Conservation (phyloP, 495 filamentous ascomycete species). For the Aspergillus nanangensis region DNA sequence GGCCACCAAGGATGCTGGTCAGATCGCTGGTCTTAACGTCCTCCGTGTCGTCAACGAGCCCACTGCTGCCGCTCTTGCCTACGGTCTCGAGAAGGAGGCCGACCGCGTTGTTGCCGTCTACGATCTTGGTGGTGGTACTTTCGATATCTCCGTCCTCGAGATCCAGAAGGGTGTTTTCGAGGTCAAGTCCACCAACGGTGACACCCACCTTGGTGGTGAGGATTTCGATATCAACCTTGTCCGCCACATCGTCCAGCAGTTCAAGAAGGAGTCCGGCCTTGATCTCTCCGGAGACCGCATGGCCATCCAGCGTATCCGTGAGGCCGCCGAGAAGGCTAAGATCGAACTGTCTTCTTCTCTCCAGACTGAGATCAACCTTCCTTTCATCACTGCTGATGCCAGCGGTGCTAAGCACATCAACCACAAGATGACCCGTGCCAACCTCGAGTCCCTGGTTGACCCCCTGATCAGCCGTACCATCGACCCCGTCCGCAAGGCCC, state of each 20-base stretch:
- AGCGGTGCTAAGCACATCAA: constrained; percentile 98
- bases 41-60: constrained; percentile 97
- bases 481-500: constrained; percentile 92
- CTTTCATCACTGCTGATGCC: constrained; percentile 96
- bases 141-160: constrained; percentile 96
- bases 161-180: constrained; percentile 98
- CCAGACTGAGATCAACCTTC: constrained; percentile 97
- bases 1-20: constrained; percentile 96
- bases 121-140: constrained; percentile 97
- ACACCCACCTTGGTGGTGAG: constrained; percentile 96
- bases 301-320: constrained; percentile 98
- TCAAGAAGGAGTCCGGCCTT: constrained; percentile 93
- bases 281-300: constrained; percentile 93
- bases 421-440: constrained; percentile 84
- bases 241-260: constrained; percentile 88
- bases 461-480: constrained; percentile 81
- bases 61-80: constrained; percentile 90
- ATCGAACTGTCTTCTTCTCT: constrained; percentile 96
- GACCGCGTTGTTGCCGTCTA: constrained; percentile 93
- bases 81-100: constrained; percentile 89
- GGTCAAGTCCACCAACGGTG: constrained; percentile 98
- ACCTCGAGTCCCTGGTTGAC: constrained; percentile 92
- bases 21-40: constrained; percentile 92
- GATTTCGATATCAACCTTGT: constrained; percentile 97
- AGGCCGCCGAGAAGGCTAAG: constrained; percentile 99